A percentile compares a stretch with the other conserved stretches of the same genome.
Evolutionary conservation across 805 yeast species (phyloP).

Genomic region (Geotrichum ghanense): DNA sequence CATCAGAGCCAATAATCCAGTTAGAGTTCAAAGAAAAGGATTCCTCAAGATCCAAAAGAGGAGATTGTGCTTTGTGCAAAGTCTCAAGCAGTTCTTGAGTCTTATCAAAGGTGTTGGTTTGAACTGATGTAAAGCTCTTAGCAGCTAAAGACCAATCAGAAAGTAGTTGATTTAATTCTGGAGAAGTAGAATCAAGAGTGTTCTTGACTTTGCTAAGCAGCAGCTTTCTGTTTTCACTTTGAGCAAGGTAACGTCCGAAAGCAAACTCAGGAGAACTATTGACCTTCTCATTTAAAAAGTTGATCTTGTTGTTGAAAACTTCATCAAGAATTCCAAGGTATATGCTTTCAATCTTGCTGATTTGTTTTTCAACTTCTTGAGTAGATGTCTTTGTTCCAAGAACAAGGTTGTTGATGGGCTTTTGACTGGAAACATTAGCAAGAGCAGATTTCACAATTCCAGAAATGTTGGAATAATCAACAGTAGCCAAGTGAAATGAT

Average conservation of each 20-base stretch:
- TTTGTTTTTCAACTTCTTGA: slow-evolving; percentile 35
- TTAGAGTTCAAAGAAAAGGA: slow-evolving; percentile 39
- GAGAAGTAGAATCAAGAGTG: slow-evolving; percentile 31
- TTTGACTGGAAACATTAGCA: neutral
- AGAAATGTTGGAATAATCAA: neutral
- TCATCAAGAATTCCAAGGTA: slow-evolving; percentile 68
- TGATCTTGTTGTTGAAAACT: slow-evolving; percentile 43
- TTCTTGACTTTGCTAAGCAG: slow-evolving; percentile 36
- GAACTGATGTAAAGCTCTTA: slow-evolving; percentile 15
- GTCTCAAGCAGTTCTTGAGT: slow-evolving; percentile 29
- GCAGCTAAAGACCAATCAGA: slow-evolving; percentile 57
- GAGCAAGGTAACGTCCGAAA: slow-evolving; percentile 59
- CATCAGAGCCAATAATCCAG: slow-evolving; percentile 90
- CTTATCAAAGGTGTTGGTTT: slow-evolving; percentile 24
- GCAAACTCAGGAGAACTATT: slow-evolving; percentile 74
- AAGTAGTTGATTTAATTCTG: slow-evolving; percentile 42
- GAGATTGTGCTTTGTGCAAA: slow-evolving; percentile 12
- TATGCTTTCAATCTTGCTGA: slow-evolving; percentile 53
- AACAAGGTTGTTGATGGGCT: neutral
- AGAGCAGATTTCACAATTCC: neutral
- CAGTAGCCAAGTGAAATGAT: neutral
- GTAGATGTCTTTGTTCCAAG: slow-evolving; percentile 12
- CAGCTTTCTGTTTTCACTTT: slow-evolving; percentile 38
- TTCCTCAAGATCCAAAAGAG: slow-evolving; percentile 37
- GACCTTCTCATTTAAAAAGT: slow-evolving; percentile 43